phyloP scores from a whole-genome alignment of 176 grass and related monocot genomes.

The Aegilops bicornis region DNA sequence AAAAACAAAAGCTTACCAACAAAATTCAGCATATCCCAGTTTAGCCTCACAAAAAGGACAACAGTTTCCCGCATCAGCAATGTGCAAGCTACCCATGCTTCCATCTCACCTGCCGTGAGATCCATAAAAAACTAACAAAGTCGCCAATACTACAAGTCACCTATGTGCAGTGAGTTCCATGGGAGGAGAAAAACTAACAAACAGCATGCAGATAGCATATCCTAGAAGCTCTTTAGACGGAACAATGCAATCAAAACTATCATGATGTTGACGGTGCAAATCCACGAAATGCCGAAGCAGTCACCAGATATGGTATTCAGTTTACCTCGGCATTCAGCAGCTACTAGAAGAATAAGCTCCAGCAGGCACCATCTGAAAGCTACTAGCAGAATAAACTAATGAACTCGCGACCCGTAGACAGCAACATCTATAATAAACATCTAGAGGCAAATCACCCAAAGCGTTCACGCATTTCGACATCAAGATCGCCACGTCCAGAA shows the following conservation, averaged over 20 bases:
- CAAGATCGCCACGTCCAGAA: not conserved
- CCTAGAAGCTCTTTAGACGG: no score
- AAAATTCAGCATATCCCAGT: not conserved
- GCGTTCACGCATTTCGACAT: not conserved
- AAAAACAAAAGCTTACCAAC: not conserved
- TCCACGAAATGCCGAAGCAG: no score
- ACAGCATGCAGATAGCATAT: no score
- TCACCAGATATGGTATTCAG: not conserved
- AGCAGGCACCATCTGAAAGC: not conserved
- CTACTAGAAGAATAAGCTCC: not conserved
- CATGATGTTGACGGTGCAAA: no score
- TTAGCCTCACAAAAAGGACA: not conserved
- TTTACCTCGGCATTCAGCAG: not conserved
- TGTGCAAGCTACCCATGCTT: not conserved
- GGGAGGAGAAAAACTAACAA: no score
- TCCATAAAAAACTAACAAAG: not conserved
- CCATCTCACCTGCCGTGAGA: not conserved
- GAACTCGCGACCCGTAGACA: not conserved
- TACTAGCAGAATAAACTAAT: not conserved
- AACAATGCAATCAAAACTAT: no score
- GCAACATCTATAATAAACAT: not conserved
- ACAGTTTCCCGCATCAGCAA: not conserved
- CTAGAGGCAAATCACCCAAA: not conserved
- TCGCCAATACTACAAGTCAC: not conserved
- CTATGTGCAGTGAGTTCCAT: no score